phyloP scores from a whole-genome alignment of 768 basidiomycete species.

The Lanmaoa pseudosensibilis region DNA sequence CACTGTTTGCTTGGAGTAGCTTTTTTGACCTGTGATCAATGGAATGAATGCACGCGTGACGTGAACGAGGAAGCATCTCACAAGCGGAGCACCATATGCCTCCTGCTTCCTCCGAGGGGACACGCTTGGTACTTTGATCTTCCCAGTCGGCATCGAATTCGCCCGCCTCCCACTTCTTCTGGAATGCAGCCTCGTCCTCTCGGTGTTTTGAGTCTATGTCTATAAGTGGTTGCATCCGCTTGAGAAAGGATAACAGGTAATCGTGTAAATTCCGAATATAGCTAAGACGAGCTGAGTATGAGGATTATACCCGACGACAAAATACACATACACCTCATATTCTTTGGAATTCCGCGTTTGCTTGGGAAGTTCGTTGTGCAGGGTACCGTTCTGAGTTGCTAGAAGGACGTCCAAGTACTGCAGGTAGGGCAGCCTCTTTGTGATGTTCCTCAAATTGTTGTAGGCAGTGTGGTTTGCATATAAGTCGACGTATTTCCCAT shows the following conservation, averaged over 20 bases:
- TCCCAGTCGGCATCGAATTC: constrained; percentile 76
- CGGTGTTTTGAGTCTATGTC: constrained; percentile 71
- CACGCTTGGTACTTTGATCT: constrained; percentile 41
- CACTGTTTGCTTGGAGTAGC: constrained; percentile 95
- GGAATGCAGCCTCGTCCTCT: constrained; percentile 69
- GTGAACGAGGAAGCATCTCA: constrained; percentile 43
- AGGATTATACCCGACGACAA: constrained; percentile 4
- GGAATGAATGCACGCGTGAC: background rate
- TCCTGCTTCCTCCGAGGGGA: constrained; percentile 43
- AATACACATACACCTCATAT: constrained; percentile 68
- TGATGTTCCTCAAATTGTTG: constrained; percentile 84
- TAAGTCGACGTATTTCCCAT: constrained; percentile 93
- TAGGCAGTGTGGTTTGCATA: constrained; percentile 86
- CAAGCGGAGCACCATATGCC: constrained; percentile 95
- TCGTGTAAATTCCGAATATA: constrained; percentile 82
- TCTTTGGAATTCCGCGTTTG: constrained; percentile 70
- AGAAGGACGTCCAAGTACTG: constrained; percentile 91
- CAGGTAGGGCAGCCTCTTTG: constrained; percentile 83
- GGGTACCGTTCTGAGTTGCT: constrained; percentile 52
- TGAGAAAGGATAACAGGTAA: constrained; percentile 85
- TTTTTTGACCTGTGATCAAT: constrained; percentile 73
- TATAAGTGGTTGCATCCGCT: constrained; percentile 78
- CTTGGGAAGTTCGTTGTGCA: constrained; percentile 70
- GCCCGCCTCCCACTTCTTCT: constrained; percentile 73
- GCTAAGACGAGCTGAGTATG: constrained; percentile 39